These are phyloP conservation scores for Nannizzia gypsea DNA, from an alignment of 2,329 filamentous ascomycete species.

Conservation along the genomic window DNA sequence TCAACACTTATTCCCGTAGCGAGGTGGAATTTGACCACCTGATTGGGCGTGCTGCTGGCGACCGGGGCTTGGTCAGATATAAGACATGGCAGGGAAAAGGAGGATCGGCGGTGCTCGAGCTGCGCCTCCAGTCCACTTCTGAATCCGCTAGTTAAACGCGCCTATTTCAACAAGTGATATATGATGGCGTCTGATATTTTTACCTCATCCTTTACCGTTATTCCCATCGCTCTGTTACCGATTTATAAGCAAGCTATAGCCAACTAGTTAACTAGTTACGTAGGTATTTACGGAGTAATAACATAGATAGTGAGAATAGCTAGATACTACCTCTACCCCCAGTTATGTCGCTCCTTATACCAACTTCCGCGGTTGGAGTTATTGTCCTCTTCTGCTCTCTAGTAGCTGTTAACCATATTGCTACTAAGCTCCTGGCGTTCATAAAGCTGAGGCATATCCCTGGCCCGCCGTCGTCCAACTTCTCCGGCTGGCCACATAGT, in stretches of 20 bases:
- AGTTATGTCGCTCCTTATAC: not conserved
- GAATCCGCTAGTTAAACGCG: not conserved
- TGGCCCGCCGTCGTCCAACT: not conserved
- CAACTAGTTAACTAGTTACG: too few relatives aligned
- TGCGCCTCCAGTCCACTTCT: not conserved
- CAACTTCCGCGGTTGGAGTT: not conserved
- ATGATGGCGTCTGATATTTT: too few relatives aligned
- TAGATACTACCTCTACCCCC: not conserved
- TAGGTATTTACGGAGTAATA: too few relatives aligned
- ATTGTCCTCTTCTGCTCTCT: not conserved
- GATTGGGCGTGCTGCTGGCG: not conserved
- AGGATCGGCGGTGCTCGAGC: not conserved
- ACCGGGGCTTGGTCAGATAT: not conserved
- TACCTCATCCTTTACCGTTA: too few relatives aligned
- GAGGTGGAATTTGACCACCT: not conserved
- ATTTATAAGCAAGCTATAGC: too few relatives aligned
- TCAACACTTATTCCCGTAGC: not conserved
- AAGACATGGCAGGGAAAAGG: not conserved
- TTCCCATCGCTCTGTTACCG: too few relatives aligned
- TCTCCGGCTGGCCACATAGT: not conserved
- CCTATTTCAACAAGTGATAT: not conserved
- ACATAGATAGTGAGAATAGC: too few relatives aligned
- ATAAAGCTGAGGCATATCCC: not conserved
- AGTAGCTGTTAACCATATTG: not conserved
- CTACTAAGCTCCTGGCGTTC: not conserved